Percentiles rank a stretch among this genome's conserved stretches.
These are phyloP conservation scores for Cryptosporidium viatorum DNA, from an alignment of 169 alveolate species.

Conservation along the genomic window DNA sequence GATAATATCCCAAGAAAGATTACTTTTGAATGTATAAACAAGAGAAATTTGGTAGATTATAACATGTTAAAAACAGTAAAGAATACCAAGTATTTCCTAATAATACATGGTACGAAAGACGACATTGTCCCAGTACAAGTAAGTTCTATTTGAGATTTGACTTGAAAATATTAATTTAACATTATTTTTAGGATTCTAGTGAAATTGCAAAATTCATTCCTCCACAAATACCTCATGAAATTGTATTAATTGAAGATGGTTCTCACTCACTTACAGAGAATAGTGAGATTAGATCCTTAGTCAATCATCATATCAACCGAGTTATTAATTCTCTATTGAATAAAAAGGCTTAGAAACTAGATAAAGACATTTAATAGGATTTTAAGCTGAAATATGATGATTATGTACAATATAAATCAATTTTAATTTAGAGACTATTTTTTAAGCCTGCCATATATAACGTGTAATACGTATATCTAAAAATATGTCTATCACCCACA, in stretches of 20 bases:
- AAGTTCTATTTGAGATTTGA: background rate
- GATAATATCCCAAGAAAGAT: conserved; percentile 69
- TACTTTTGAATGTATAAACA: conserved; percentile 53
- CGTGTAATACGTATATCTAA: conserved; percentile 56
- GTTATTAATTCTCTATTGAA: conserved; percentile 20
- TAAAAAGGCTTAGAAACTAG: background rate
- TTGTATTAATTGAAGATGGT: conserved; percentile 68
- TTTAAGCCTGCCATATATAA: conserved; percentile 2
- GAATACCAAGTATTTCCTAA: conserved; percentile 46
- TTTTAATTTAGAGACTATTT: background rate
- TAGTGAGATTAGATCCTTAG: conserved; percentile 55
- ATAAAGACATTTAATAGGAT: background rate
- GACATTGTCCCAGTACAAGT: conserved; percentile 64
- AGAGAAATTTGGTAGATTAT: conserved; percentile 54
- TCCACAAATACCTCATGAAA: conserved; percentile 73
- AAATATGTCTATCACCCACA: conserved; percentile 72
- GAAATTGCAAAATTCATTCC: conserved; percentile 74
- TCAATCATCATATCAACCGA: conserved; percentile 58
- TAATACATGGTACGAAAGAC: conserved; percentile 66
- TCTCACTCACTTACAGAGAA: conserved; percentile 67
- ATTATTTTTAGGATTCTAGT: conserved; percentile 40
- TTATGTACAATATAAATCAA: background rate
- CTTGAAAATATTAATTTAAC: background rate
- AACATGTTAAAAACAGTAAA: conserved; percentile 21
- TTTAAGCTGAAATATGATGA: background rate